Percentiles rank a stretch among this genome's conserved stretches.
phyloP scores from a whole-genome alignment of 495 filamentous ascomycete genomes.

The Articulospora tetracladia region DNA sequence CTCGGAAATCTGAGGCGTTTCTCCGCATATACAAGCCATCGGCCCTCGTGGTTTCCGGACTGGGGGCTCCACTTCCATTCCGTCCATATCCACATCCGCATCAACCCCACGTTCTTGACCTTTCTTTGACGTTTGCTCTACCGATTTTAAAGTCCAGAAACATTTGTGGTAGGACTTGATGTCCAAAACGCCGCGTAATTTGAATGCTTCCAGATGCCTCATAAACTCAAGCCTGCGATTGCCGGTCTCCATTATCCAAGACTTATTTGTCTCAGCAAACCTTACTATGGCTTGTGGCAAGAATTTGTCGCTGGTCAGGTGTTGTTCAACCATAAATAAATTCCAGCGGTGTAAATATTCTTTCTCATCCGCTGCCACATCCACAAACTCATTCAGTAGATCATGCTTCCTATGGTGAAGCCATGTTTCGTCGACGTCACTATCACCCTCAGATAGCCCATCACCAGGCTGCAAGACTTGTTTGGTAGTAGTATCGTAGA shows the following conservation, averaged over 20 bases:
- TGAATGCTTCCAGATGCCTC: constrained; percentile 40
- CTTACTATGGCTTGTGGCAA: constrained; percentile 38
- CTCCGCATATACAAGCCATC: constrained; percentile 18
- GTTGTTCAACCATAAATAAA: constrained; percentile 40
- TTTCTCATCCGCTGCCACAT: constrained; percentile 43
- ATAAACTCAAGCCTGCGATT: constrained; percentile 39
- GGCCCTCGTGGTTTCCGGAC: not conserved
- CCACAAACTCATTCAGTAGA: constrained; percentile 45
- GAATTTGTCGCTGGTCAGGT: constrained; percentile 41
- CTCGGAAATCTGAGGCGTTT: constrained; percentile 1
- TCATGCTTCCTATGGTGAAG: constrained; percentile 48
- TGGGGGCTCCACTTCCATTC: constrained; percentile 1
- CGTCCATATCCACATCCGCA: not conserved
- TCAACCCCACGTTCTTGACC: not conserved
- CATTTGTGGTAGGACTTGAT: constrained; percentile 21
- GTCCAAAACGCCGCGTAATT: constrained; percentile 27
- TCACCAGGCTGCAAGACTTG: constrained; percentile 40
- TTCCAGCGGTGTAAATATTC: constrained; percentile 51
- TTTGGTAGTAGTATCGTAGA: constrained; percentile 48
- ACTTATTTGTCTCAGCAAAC: constrained; percentile 38
- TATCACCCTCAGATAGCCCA: constrained; percentile 33
- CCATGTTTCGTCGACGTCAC: constrained; percentile 43
- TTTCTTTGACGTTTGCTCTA: constrained; percentile 1
- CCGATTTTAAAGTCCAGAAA: constrained; percentile 33
- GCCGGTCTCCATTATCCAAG: constrained; percentile 36